Conservation (phyloP, 768 basidiomycete genomes). For the Pleurotus giganteus region DNA sequence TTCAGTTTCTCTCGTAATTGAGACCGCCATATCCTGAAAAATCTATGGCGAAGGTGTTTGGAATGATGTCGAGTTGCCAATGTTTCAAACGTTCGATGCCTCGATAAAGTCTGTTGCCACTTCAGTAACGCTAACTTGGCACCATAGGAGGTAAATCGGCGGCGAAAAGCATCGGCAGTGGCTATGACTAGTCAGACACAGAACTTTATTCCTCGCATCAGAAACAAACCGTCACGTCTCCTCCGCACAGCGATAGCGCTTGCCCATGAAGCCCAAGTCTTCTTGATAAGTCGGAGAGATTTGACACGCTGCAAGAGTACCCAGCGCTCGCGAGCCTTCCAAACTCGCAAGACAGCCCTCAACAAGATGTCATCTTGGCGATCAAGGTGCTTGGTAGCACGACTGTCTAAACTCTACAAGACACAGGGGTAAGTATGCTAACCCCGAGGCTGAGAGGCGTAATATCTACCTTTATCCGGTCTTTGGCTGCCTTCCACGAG, state of each 20-base stretch:
- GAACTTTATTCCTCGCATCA: not conserved
- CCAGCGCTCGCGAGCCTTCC: conserved; percentile 69
- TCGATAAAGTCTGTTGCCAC: conserved; percentile 43
- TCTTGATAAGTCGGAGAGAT: conserved; percentile 40
- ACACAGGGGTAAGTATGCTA: not conserved
- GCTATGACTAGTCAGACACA: conserved; percentile 29
- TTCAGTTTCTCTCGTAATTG: conserved; percentile 48
- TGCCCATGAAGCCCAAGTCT: conserved; percentile 51
- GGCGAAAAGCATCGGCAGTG: conserved; percentile 47
- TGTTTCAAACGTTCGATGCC: conserved; percentile 43
- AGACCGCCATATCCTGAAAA: conserved; percentile 55
- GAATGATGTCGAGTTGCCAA: conserved; percentile 53
- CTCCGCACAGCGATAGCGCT: conserved; percentile 36
- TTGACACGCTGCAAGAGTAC: conserved; percentile 53
- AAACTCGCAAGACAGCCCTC: conserved; percentile 57
- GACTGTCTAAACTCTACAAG: conserved; percentile 58
- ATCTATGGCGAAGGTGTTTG: conserved; percentile 34
- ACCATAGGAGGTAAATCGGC: conserved; percentile 39
- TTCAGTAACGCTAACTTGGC: conserved; percentile 34
- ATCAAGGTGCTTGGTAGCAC: conserved; percentile 53
- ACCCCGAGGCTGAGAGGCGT: not conserved
- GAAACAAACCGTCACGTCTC: conserved; percentile 43
- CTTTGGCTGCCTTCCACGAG: conserved; percentile 54
- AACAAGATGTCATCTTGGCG: conserved; percentile 59
- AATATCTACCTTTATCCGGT: conserved; percentile 47